Base-by-base conservation (phyloP, 2,329 filamentous ascomycete species). In the Aspergillus glaucus region DNA sequence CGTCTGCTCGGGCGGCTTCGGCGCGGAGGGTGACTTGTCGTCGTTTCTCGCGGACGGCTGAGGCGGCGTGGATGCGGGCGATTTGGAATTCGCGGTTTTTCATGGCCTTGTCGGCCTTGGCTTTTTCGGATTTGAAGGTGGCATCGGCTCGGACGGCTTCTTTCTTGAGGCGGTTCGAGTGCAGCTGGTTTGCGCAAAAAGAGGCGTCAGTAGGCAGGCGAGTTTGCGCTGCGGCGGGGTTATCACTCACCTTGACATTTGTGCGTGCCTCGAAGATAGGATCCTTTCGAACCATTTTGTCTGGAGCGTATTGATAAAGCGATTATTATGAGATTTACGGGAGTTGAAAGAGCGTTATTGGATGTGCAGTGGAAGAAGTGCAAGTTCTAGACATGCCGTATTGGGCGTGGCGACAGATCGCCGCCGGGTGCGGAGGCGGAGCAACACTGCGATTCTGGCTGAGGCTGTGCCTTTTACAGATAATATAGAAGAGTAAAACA, bases 11-110 rank as follows among this genome's bases (percentile, higher is more conserved):
- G 12, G 72, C 72, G 6, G 73, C 71, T 55, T 75, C 69, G 6
- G 70, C 67, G 48, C 68, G 67, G 4, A 75, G 68, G 10, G 69
- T 70, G 15, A 75, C 67, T 50, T 73, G 68, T 51, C 73, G 69
- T 46, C 72, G 68, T 47, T 73, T 74, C 48, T 75, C 72, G 51
- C 72, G 72, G 24, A 75, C 64, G 26, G 72, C 71, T 42, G 70
- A 72, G 17, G 66, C 65, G 47, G 72, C 72, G 59, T 75, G 73
- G 60, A 75, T 74, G 45, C 72, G 72, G 41, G 73, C 72, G 57
- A 75, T 75, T 55, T 75, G 71, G 53, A 74, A 73, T 60, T 75
- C 72, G 48, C 64, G 71, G 51, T 71, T 70, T 52, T 73, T 74
- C 62, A 75, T 71, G 24, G 73, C 72, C 50, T 69, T 72, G 56